Percentiles rank a stretch among this genome's conserved stretches.
Conservation (phyloP, 2,329 filamentous ascomycete species). For the Diaporthe sp. region DNA sequence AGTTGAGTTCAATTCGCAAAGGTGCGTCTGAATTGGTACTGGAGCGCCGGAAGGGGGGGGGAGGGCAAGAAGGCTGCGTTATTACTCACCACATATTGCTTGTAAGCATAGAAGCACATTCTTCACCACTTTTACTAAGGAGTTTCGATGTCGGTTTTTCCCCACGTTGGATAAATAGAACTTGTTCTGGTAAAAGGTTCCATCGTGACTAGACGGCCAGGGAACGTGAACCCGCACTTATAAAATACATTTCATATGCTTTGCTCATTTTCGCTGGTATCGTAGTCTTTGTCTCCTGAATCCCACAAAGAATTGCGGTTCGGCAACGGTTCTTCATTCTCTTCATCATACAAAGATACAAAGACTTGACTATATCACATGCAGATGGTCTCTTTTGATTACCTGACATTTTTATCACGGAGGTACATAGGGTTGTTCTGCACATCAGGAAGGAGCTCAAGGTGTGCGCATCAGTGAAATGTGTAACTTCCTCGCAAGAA, state of each 20-base stretch:
- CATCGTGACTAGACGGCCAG: not conserved
- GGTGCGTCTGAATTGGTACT: too few relatives aligned
- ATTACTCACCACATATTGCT: not conserved
- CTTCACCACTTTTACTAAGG: too few relatives aligned
- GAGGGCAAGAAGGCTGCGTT: not conserved
- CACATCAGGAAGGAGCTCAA: too few relatives aligned
- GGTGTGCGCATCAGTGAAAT: too few relatives aligned
- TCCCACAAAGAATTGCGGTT: not conserved
- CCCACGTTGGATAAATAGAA: too few relatives aligned
- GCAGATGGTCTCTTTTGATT: too few relatives aligned
- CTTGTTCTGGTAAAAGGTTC: too few relatives aligned
- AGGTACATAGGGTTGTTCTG: too few relatives aligned
- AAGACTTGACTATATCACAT: not conserved
- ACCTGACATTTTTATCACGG: too few relatives aligned
- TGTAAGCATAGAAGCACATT: constrained; percentile 1
- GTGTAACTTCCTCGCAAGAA: too few relatives aligned
- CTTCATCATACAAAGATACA: not conserved
- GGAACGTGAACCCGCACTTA: not conserved
- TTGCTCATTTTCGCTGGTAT: not conserved
- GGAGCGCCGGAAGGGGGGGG: not conserved
- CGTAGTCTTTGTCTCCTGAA: too few relatives aligned
- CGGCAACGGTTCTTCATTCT: not conserved
- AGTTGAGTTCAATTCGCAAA: not conserved
- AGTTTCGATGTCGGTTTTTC: too few relatives aligned
- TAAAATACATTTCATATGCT: not conserved